Base-by-base conservation (phyloP, 2,329 filamentous ascomycete species). In the Cordyceps militaris region DNA sequence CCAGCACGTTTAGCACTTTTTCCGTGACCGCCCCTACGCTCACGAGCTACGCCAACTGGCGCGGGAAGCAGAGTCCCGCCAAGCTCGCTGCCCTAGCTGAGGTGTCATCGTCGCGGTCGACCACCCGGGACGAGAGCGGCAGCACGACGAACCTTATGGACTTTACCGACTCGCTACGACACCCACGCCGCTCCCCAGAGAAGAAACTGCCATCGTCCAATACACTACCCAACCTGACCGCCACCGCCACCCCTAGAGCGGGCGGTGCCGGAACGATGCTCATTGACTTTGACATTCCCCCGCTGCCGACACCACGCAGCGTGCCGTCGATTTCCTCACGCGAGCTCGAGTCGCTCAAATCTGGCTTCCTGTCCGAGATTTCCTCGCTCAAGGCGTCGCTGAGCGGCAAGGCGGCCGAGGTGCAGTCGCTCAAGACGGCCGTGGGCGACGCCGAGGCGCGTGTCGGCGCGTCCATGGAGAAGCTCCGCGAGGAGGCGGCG, bases 321-420 rank as follows among this genome's bases (percentile, higher is more conserved):
- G 83, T 97, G 38, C 94, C 94, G 0, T 90, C 87, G 9, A 88
- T 97, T 64, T 96, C 92, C 2, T 89, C 94, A 1, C 85, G 94
- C 34, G 94, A 99, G 73, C 79, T 97, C 2, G 94, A 99, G 69
- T 89, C 88, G 14, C 79, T 97, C 60, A 97, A 97, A 71, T 97
- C 92, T 0, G 83, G 82, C 24, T 95, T 96, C 66, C 80, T 95
- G 53, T 96, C 92, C 0, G 90, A 97, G 69, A 96, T 99, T 60
- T 96, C 91, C 61, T 91, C 89, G n/a, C 82, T 99, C 19, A 94
- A 90, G 67, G 94, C 94, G 3, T 93, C 90, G 10, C 78, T 99
- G 10, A 92, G 87, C 65, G 94, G 94, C 50, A 95, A 94, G 67
- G 93, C 97, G 69, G 93, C 93, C 6, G 92, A 97, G 70, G 90